Percentiles rank a stretch among this genome's conserved stretches.
phyloP scores from a whole-genome alignment of 352 stramenopile genomes.

The Halophytophthora polymorphica region DNA sequence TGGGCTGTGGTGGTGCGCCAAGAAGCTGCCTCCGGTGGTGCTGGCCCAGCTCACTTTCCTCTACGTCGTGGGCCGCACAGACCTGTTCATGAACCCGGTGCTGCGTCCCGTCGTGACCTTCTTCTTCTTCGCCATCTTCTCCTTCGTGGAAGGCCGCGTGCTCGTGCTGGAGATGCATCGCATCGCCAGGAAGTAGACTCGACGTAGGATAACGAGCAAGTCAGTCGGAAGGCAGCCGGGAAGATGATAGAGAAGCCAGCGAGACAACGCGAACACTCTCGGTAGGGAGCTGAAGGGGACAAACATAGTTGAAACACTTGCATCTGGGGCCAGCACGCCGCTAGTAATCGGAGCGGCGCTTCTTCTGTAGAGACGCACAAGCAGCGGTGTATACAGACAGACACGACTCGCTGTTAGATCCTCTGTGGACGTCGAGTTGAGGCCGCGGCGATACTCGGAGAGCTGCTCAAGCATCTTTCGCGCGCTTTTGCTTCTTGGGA shows the following conservation, averaged over 20 bases:
- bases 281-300: constrained; percentile 10
- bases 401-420: constrained; percentile 11
- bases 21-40: constrained; percentile 50
- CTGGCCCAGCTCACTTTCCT: constrained; percentile 51
- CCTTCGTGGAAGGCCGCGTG: constrained; percentile 44
- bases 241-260: constrained; percentile 11
- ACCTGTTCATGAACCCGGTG: constrained; percentile 77
- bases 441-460: neutral
- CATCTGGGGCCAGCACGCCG: neutral
- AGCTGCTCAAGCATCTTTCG: constrained; percentile 3
- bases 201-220: neutral
- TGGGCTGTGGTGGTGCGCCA: constrained; percentile 43
- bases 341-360: constrained; percentile 54
- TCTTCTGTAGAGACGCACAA: constrained; percentile 38
- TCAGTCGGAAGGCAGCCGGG: neutral
- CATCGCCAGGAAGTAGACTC: constrained; percentile 37
- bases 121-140: constrained; percentile 35
- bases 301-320: constrained; percentile 20
- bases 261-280: constrained; percentile 8
- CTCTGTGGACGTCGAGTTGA: neutral
- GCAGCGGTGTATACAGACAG: constrained; percentile 6
- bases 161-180: constrained; percentile 58
- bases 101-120: constrained; percentile 69
- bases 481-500: constrained; percentile 25
- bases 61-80: constrained; percentile 56